Evolutionary conservation across 1,284 basidiomycete species (phyloP).

Genomic region (Agroathelia rolfsii): DNA sequence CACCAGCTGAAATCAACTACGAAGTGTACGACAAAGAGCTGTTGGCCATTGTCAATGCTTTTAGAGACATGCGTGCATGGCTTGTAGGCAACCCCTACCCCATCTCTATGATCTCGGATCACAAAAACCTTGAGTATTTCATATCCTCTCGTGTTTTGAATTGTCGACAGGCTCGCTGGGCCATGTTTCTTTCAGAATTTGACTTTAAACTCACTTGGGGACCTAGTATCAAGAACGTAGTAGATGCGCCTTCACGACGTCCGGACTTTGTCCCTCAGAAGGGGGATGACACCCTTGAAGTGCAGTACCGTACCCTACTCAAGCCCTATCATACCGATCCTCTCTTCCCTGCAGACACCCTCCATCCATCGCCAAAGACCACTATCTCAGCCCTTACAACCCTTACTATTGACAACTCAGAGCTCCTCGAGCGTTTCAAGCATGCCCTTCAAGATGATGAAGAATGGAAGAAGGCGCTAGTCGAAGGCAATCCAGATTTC

Average conservation of each 20-base stretch:
- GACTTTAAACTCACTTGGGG: constrained; percentile 25
- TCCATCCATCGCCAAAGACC: constrained; percentile 9
- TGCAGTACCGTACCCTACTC: constrained; percentile 11
- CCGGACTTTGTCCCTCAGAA: constrained; percentile 26
- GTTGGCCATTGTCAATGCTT: constrained; percentile 24
- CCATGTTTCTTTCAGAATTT: constrained; percentile 28
- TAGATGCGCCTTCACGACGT: constrained; percentile 23
- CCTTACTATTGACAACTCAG: constrained; percentile 21
- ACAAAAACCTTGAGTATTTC: constrained; percentile 29
- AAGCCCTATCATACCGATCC: constrained; percentile 16
- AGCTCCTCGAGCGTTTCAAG: constrained; percentile 21
- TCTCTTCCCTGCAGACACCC: constrained; percentile 8
- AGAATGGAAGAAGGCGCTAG: constrained; percentile 21
- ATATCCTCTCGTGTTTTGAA: constrained; percentile 22
- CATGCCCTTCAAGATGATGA: constrained; percentile 15
- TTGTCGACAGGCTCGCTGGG: constrained; percentile 30
- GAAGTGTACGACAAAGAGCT: constrained; percentile 29
- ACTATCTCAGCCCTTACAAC: constrained; percentile 16
- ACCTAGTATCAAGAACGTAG: constrained; percentile 20
- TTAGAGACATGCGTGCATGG: constrained; percentile 22
- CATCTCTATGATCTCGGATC: constrained; percentile 22
- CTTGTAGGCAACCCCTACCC: constrained; percentile 17
- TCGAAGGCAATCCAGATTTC: constrained; percentile 19
- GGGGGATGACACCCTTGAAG: constrained; percentile 14
- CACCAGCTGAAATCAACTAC: constrained; percentile 25